Evolutionary conservation across 352 stramenopile genomes (phyloP).

Genomic region (Pythium sukuiense): DNA sequence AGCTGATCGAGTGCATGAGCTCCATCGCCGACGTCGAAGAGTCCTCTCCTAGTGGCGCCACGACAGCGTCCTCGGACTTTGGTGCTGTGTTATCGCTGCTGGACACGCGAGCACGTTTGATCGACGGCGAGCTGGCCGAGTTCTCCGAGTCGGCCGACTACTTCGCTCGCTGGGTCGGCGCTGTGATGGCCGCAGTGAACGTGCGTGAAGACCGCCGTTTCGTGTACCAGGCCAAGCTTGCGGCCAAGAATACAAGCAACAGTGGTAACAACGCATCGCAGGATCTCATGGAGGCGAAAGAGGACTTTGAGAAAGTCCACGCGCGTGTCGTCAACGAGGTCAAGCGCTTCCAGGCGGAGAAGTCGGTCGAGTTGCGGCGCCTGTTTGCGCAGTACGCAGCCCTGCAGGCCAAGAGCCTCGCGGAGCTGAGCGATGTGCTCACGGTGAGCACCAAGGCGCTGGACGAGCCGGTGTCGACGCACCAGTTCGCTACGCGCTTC

Average conservation of each 20-base stretch:
- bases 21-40: conserved; percentile 69
- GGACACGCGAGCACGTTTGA: conserved; percentile 73
- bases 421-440: conserved; percentile 56
- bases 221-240: conserved; percentile 76
- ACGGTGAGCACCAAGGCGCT: conserved; percentile 43
- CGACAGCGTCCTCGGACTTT: conserved; percentile 62
- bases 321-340: conserved; percentile 76
- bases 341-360: conserved; percentile 68
- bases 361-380: conserved; percentile 67
- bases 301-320: conserved; percentile 77
- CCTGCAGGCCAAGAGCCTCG: conserved; percentile 49
- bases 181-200: conserved; percentile 65
- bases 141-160: conserved; percentile 67
- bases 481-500: conserved; percentile 39
- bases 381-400: conserved; percentile 74
- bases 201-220: conserved; percentile 80
- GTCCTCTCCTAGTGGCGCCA: conserved; percentile 44
- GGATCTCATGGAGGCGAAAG: conserved; percentile 62
- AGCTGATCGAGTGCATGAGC: conserved; percentile 77
- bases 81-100: conserved; percentile 58
- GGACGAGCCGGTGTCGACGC: conserved; percentile 41
- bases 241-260: conserved; percentile 33
- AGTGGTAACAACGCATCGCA: conserved; percentile 37
- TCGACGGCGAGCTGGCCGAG: conserved; percentile 69
- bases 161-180: conserved; percentile 73